Evolutionary conservation across 495 filamentous ascomycete species (phyloP).

Genomic region (Pyronema omphalodes): DNA sequence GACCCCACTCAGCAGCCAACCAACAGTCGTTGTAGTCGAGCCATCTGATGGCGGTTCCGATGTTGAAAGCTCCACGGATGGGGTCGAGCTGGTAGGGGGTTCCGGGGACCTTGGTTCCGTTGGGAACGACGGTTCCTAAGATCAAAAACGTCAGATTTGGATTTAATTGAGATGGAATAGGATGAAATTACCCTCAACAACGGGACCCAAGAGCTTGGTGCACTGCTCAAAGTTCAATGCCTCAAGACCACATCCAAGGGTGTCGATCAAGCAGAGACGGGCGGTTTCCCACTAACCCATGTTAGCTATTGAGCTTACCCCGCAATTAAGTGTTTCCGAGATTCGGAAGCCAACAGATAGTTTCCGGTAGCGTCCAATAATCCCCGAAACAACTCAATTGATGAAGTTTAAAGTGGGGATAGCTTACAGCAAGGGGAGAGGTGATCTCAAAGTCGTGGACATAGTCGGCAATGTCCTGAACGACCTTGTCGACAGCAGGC

Average conservation of each 20-base stretch:
- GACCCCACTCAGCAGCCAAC: conserved; percentile 97
- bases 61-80: conserved; percentile 93
- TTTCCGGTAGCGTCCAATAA: conserved; percentile 3
- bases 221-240: conserved; percentile 92
- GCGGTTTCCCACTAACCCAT: conserved; percentile 67
- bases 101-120: conserved; percentile 79
- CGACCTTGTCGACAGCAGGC: conserved; percentile 64
- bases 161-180: neutral
- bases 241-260: conserved; percentile 88
- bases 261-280: conserved; percentile 79
- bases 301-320: neutral
- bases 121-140: conserved; percentile 68
- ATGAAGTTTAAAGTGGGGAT: neutral
- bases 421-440: conserved; percentile 75
- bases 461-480: conserved; percentile 84
- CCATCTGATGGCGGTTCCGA: conserved; percentile 95
- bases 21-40: conserved; percentile 99
- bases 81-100: conserved; percentile 90
- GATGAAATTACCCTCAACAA: conserved; percentile 34
- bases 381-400: neutral
- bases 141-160: neutral
- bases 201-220: conserved; percentile 81
- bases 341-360: neutral
- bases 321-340: conserved; percentile 21
- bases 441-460: conserved; percentile 80